phyloP scores from a whole-genome alignment of 2,329 filamentous ascomycete species.

The Fusarium sacchari region DNA sequence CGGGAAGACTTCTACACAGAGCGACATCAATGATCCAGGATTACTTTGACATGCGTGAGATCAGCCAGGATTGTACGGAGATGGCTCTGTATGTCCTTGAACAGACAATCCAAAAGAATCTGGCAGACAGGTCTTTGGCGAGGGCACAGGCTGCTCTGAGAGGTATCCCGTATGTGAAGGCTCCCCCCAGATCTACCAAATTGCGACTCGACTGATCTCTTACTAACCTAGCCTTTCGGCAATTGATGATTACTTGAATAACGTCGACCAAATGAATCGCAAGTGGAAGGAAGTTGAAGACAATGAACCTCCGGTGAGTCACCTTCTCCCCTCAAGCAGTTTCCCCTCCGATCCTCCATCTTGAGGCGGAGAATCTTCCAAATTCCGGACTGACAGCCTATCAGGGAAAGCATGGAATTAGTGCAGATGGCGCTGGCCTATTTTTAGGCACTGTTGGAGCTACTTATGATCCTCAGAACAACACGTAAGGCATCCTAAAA shows the following conservation, averaged over 20 bases:
- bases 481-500: neutral
- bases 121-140: neutral
- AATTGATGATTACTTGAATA: neutral
- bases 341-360: too few species aligned
- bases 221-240: too few species aligned
- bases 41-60: neutral
- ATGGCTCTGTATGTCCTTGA: neutral
- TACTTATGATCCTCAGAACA: neutral
- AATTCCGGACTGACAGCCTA: rapidly evolving
- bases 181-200: too few species aligned
- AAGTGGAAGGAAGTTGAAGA: neutral
- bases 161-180: neutral
- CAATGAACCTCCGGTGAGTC: neutral
- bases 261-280: neutral
- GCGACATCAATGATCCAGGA: neutral
- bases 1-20: neutral
- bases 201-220: too few species aligned
- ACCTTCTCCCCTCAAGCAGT: too few species aligned
- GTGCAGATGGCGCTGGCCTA: neutral
- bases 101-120: neutral
- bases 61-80: neutral
- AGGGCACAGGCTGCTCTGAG: neutral
- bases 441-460: neutral
- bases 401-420: neutral
- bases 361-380: too few species aligned